Percentiles rank a stretch among this genome's conserved stretches.
These are phyloP conservation scores for Mallotus japonicus DNA, from an alignment of 441 rosid genomes.

Conservation along the genomic window DNA sequence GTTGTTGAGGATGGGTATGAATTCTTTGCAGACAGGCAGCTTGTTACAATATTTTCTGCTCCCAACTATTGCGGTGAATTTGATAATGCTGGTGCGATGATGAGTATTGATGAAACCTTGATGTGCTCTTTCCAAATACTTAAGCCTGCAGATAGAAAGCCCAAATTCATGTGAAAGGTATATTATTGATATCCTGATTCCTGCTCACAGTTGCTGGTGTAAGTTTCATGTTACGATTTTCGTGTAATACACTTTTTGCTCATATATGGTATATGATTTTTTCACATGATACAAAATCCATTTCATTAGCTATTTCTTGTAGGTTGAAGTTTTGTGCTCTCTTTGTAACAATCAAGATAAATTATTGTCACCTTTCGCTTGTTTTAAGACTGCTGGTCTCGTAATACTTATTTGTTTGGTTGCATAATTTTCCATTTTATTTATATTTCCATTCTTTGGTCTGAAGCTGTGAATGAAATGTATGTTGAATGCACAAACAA, in stretches of 20 bases:
- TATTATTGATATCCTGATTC: background rate
- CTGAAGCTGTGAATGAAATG: background rate
- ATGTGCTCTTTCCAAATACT: slow-evolving; percentile 97
- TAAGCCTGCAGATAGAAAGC: slow-evolving; percentile 80
- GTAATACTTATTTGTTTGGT: background rate
- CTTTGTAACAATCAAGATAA: slow-evolving; percentile 1
- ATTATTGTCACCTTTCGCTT: background rate
- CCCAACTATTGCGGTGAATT: slow-evolving; percentile 97
- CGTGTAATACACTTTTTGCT: background rate
- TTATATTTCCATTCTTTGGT: background rate
- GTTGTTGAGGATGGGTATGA: slow-evolving; percentile 98
- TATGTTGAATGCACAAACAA: background rate
- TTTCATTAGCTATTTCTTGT: background rate
- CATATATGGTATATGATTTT: background rate
- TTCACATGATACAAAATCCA: background rate
- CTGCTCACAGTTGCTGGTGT: slow-evolving; percentile 12
- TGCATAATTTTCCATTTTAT: background rate
- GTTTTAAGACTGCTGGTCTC: background rate
- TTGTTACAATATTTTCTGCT: slow-evolving; percentile 89
- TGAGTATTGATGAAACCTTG: slow-evolving; percentile 84
- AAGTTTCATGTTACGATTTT: slow-evolving; percentile 1
- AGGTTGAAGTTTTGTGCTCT: background rate
- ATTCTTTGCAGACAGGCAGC: slow-evolving; percentile 91
- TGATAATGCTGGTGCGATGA: slow-evolving; percentile 96
- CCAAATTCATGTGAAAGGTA: slow-evolving; percentile 48